Conservation (phyloP, 306 rosid species). For the Ceratonia siliqua region DNA sequence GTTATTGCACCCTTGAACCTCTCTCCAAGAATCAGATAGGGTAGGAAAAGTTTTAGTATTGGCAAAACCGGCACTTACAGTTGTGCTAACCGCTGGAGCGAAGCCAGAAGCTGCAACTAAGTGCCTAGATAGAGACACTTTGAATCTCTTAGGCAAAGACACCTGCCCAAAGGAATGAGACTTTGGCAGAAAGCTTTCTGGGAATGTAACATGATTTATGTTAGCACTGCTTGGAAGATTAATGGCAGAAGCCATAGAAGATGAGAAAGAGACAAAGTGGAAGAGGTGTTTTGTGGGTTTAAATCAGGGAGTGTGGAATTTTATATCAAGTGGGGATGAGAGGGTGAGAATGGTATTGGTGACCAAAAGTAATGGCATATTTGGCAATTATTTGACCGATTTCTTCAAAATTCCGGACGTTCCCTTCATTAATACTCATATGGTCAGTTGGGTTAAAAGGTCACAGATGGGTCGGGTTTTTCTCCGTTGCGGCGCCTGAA, state of each 20-base stretch:
- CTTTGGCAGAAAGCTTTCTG: constrained; percentile 36
- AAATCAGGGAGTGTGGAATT: too few relatives aligned
- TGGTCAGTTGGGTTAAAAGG: too few relatives aligned
- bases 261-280: constrained; percentile 9
- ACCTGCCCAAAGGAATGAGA: constrained; percentile 59
- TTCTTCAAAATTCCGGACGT: too few relatives aligned
- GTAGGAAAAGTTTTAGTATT: background rate
- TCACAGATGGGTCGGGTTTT: too few relatives aligned
- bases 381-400: too few relatives aligned
- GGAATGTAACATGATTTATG: constrained; percentile 46
- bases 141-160: constrained; percentile 38
- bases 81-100: too few relatives aligned
- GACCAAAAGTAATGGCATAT: too few relatives aligned
- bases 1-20: constrained; percentile 73
- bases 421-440: too few relatives aligned
- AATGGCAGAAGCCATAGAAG: constrained; percentile 34
- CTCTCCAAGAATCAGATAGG: constrained; percentile 57
- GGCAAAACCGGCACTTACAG: background rate
- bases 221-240: constrained; percentile 26
- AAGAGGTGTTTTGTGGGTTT: background rate
- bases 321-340: too few relatives aligned
- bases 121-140: background rate
- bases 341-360: too few relatives aligned
- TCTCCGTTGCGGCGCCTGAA: too few relatives aligned
- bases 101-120: constrained; percentile 35